Conservation (phyloP, 2,329 filamentous ascomycete genomes). For the Sclerotinia spermophila region DNA sequence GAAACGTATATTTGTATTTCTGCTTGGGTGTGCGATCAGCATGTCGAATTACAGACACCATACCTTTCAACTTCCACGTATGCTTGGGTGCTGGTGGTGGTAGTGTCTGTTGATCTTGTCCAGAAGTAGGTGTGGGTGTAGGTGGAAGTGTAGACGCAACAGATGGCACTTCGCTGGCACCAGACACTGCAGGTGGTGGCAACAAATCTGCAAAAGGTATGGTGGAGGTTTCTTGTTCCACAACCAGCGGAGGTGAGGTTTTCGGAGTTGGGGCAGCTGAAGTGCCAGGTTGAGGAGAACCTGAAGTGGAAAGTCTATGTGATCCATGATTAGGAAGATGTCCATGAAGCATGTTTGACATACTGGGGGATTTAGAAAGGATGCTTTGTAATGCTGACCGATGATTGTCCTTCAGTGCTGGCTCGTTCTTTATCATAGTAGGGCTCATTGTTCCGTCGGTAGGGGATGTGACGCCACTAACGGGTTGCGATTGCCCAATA, state of each 20-base stretch:
- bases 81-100: slow-evolving; percentile 72
- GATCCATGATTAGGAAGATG: slow-evolving; percentile 39
- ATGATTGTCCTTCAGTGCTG: slow-evolving; percentile 42
- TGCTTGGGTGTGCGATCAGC: slow-evolving; percentile 97
- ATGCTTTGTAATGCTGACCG: slow-evolving; percentile 53
- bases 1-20: slow-evolving; percentile 99
- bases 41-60: slow-evolving; percentile 93
- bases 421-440: slow-evolving; percentile 26
- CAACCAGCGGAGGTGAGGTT: slow-evolving; percentile 30
- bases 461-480: slow-evolving; percentile 32
- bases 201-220: slow-evolving; percentile 30
- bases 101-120: slow-evolving; percentile 25
- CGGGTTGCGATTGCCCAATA: slow-evolving; percentile 38
- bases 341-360: slow-evolving; percentile 50
- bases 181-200: slow-evolving; percentile 30
- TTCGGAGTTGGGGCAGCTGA: slow-evolving; percentile 32
- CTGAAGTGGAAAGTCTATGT: slow-evolving; percentile 40
- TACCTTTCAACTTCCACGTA: slow-evolving; percentile 96
- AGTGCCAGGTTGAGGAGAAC: slow-evolving; percentile 43
- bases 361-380: slow-evolving; percentile 59
- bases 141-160: slow-evolving; percentile 27
- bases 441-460: slow-evolving; percentile 25
- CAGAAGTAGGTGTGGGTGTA: slow-evolving; percentile 22
- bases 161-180: slow-evolving; percentile 22
- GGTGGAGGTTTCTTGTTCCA: slow-evolving; percentile 28